These are phyloP conservation scores for Entomortierella beljakovae DNA, from an alignment of 192 early-diverging fungal genomes.

Conservation along the genomic window DNA sequence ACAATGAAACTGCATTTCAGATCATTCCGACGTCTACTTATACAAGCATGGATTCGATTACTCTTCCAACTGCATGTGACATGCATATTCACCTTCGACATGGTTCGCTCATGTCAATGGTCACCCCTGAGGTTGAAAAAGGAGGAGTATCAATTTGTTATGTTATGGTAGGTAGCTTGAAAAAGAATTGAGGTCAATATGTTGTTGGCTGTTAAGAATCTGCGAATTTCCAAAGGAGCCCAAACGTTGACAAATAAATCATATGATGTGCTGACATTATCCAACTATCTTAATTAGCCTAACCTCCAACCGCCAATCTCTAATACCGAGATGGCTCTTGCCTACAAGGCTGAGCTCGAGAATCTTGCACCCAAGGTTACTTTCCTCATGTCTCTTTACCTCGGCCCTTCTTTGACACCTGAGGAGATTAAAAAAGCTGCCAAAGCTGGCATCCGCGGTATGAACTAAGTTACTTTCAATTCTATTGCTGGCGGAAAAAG, in stretches of 20 bases:
- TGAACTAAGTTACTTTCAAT: not conserved
- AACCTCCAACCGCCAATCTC: constrained; percentile 94
- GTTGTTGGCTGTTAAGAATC: constrained; percentile 3
- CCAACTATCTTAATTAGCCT: constrained; percentile 67
- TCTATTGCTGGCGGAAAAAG: not conserved
- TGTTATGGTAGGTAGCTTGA: constrained; percentile 81
- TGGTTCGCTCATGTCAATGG: constrained; percentile 89
- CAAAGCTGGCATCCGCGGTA: constrained; percentile 82
- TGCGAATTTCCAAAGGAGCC: not conserved
- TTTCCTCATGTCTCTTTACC: constrained; percentile 95
- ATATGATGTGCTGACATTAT: not conserved
- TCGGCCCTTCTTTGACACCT: constrained; percentile 87
- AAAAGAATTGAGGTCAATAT: not conserved
- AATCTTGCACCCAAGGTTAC: constrained; percentile 85
- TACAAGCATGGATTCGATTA: constrained; percentile 58
- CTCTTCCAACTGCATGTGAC: constrained; percentile 82
- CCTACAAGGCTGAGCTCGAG: constrained; percentile 85
- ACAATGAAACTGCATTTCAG: too few species aligned
- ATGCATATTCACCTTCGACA: constrained; percentile 96
- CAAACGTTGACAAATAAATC: not conserved
- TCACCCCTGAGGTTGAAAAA: constrained; percentile 83
- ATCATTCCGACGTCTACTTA: not conserved
- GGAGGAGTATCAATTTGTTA: constrained; percentile 89
- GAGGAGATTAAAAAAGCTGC: constrained; percentile 91
- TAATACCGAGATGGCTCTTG: constrained; percentile 86